These are phyloP conservation scores for Fraxinus quadrangulata DNA, from an alignment of 257 asterid genomes.

Conservation along the genomic window DNA sequence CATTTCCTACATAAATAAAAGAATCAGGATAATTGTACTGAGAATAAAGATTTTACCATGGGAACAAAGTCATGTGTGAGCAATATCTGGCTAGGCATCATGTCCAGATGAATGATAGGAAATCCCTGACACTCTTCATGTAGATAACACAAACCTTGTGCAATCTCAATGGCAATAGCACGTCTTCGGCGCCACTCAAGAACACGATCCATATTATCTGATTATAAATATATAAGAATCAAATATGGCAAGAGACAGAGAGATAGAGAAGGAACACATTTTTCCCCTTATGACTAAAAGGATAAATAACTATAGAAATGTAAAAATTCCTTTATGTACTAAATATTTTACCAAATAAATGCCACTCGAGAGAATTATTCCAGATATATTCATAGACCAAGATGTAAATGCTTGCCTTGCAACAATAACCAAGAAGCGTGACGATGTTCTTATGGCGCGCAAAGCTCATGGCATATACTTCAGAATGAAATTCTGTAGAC, in stretches of 20 bases:
- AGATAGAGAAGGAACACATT: no score
- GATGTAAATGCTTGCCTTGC: constrained; percentile 48
- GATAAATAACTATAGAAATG: no score
- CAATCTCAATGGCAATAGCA: constrained; percentile 71
- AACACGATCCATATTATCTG: constrained; percentile 44
- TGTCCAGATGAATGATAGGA: constrained; percentile 65
- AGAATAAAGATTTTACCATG: constrained; percentile 42
- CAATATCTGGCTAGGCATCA: constrained; percentile 65
- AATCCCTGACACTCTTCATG: constrained; percentile 78
- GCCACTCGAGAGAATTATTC: constrained; percentile 73
- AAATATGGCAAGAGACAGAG: no score
- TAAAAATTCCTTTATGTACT: no score
- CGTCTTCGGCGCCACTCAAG: constrained; percentile 66
- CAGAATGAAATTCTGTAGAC: constrained; percentile 48
- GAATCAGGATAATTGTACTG: neutral
- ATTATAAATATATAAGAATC: constrained; percentile 1
- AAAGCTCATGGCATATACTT: constrained; percentile 44
- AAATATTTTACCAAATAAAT: constrained; percentile 55
- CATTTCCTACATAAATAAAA: no score
- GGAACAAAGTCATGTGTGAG: constrained; percentile 63
- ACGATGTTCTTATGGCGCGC: constrained; percentile 65
- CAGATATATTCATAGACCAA: constrained; percentile 64
- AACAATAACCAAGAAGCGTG: constrained; percentile 65
- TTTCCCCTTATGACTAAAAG: no score
- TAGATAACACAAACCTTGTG: constrained; percentile 71